A percentile compares a stretch with the other conserved stretches of the same genome.
Conservation (phyloP, 805 yeast species). For the Wickerhamomyces sydowiorum region DNA sequence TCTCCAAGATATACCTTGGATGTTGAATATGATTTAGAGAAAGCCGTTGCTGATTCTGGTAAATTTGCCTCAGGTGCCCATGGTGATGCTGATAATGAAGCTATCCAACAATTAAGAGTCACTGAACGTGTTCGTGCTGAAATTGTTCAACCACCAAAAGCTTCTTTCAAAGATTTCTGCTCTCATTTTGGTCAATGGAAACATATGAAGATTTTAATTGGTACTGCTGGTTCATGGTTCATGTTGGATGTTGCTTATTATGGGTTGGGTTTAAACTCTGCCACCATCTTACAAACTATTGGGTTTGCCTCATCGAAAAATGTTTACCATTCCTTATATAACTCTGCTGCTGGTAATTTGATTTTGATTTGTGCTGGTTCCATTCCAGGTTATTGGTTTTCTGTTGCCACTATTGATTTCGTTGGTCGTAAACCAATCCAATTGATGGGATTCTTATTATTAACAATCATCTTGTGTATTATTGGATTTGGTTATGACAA, state of each 20-base stretch:
- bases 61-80: conserved; percentile 43
- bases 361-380: conserved; percentile 93
- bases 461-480: conserved; percentile 68
- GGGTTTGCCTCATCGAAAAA: conserved; percentile 74
- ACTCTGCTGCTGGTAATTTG: conserved; percentile 87
- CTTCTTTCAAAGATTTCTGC: conserved; percentile 69
- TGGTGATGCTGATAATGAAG: conserved; percentile 44
- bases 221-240: conserved; percentile 93
- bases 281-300: conserved; percentile 72
- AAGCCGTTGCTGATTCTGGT: conserved; percentile 51
- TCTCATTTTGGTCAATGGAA: conserved; percentile 80
- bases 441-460: conserved; percentile 63
- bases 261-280: conserved; percentile 81
- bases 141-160: conserved; percentile 64
- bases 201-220: conserved; percentile 72
- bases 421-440: conserved; percentile 86
- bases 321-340: conserved; percentile 64
- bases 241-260: conserved; percentile 85
- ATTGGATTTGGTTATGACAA: conserved; percentile 83
- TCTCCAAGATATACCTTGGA: conserved; percentile 89
- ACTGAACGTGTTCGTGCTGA: conserved; percentile 49
- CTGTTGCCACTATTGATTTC: conserved; percentile 74
- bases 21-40: conserved; percentile 52
- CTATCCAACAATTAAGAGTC: conserved; percentile 38
- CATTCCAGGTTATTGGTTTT: conserved; percentile 88